Percentiles rank a stretch among this genome's conserved stretches.
Evolutionary conservation across 2,329 filamentous ascomycete species (phyloP).

Genomic region (Nemania sp.): DNA sequence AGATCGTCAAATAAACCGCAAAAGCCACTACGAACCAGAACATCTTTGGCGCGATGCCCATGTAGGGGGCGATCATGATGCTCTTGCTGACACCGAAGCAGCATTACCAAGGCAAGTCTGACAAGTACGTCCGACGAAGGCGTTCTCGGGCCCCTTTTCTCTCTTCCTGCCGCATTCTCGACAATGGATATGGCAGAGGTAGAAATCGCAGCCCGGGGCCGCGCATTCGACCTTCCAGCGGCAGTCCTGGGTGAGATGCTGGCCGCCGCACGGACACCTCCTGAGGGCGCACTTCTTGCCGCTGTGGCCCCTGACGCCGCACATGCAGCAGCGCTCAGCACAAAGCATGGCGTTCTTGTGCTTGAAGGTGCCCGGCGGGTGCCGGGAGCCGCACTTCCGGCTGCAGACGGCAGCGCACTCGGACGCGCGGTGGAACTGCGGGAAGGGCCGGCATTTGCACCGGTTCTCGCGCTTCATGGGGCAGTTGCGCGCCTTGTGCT

Average conservation of each 20-base stretch:
- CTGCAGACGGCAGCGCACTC: slow-evolving; percentile 42
- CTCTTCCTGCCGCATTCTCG: slow-evolving; percentile 40
- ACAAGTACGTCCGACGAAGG: slow-evolving; percentile 40
- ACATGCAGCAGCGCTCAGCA: slow-evolving; percentile 46
- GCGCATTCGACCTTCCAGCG: slow-evolving; percentile 45
- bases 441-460: slow-evolving; percentile 46
- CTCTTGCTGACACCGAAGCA: slow-evolving; percentile 3
- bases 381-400: slow-evolving; percentile 37
- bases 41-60: not conserved
- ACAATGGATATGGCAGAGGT: slow-evolving; percentile 43
- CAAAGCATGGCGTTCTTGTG: slow-evolving; percentile 46
- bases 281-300: slow-evolving; percentile 42
- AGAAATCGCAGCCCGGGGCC: slow-evolving; percentile 38
- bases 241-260: slow-evolving; percentile 45
- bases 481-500: slow-evolving; percentile 39
- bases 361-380: slow-evolving; percentile 31
- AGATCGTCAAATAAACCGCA: not conserved
- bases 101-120: slow-evolving; percentile 35
- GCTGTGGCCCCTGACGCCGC: slow-evolving; percentile 43
- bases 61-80: not conserved
- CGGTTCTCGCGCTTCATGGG: slow-evolving; percentile 39
- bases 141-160: slow-evolving; percentile 26
- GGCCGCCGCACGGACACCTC: slow-evolving; percentile 42
- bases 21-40: not conserved
- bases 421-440: slow-evolving; percentile 41